phyloP scores from a whole-genome alignment of 2,329 filamentous ascomycete species.

The Penicillium verrucosum region DNA sequence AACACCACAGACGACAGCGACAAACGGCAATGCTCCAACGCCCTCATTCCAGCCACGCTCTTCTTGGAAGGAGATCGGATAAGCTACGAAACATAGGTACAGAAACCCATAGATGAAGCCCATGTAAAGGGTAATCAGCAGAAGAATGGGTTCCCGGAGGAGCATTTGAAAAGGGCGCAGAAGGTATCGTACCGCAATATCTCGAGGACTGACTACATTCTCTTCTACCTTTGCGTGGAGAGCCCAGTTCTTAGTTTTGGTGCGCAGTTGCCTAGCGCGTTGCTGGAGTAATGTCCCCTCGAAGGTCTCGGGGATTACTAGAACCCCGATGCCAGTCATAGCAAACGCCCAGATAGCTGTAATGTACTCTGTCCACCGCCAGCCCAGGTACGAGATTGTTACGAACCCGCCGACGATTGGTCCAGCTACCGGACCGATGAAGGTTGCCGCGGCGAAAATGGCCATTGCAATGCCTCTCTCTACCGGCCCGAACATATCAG shows the following conservation, averaged over 20 bases:
- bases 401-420: constrained; percentile 53
- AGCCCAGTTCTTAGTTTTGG: constrained; percentile 47
- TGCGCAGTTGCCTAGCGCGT: constrained; percentile 45
- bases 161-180: constrained; percentile 24
- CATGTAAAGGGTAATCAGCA: constrained; percentile 44
- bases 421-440: constrained; percentile 50
- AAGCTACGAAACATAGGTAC: constrained; percentile 35
- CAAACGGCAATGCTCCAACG: constrained; percentile 46
- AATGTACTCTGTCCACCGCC: constrained; percentile 58
- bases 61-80: constrained; percentile 39
- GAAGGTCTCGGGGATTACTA: constrained; percentile 53
- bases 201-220: constrained; percentile 6
- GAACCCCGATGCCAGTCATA: constrained; percentile 43
- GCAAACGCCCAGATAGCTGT: constrained; percentile 49
- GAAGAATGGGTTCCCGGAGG: constrained; percentile 43
- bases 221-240: constrained; percentile 36
- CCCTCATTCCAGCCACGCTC: constrained; percentile 44
- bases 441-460: constrained; percentile 46
- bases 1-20: constrained; percentile 47
- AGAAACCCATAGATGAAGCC: constrained; percentile 35
- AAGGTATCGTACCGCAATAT: constrained; percentile 11
- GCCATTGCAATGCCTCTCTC: constrained; percentile 47
- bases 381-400: constrained; percentile 49
- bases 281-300: constrained; percentile 40
- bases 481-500: constrained; percentile 49